Base-by-base conservation (phyloP, 2,329 filamentous ascomycete genomes). In the Penicillium digitatum region DNA sequence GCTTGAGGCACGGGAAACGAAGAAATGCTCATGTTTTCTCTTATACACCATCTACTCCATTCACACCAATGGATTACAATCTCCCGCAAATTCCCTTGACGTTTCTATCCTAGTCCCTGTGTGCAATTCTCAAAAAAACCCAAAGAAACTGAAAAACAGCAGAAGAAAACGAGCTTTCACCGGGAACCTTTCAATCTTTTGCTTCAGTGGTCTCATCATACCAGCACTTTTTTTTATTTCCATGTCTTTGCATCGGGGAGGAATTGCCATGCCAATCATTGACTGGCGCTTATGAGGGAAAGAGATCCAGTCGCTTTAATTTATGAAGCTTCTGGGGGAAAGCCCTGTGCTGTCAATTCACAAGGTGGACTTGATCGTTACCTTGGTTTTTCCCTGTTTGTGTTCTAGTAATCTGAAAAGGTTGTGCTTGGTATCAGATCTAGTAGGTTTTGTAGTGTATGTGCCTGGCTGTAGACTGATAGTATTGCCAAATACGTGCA, bases 271-370 rank as follows among this genome's bases (percentile, higher is more conserved):
- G 72, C 73, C 70, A 72, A 72, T 80, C 77, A 81, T 81, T 84
- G 84, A 81, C 81, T 78, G 81, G 87, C 86, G 87, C 91, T 96
- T 82, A 96, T 88, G 92, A 96, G 91, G 93, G 93, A 97, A 97
- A 97, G 93, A 97, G 91, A 96, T 87, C 90, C 72, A 72, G 72
- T 68, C 69, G 77, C 74, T 73, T 73, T 76, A 66, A 66, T 69
- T 67, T 63, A 73, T 64, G 63, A 63, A 64, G 58, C 62, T 67
- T 70, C 73, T 78, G 87, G 90, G 92, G 91, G 93, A 97, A 96
- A 91, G 93, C 93, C 93, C 91, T 96, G 92, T 94, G 85, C 82
- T 85, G 81, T 83, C 82, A 73, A 73, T 69, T 84, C 83, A 82
- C 83, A 87, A 88, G 86, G 80, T 87, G 84, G 84, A 90, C 90